phyloP scores from a whole-genome alignment of 768 basidiomycete genomes.

The Termitomyces heimii region DNA sequence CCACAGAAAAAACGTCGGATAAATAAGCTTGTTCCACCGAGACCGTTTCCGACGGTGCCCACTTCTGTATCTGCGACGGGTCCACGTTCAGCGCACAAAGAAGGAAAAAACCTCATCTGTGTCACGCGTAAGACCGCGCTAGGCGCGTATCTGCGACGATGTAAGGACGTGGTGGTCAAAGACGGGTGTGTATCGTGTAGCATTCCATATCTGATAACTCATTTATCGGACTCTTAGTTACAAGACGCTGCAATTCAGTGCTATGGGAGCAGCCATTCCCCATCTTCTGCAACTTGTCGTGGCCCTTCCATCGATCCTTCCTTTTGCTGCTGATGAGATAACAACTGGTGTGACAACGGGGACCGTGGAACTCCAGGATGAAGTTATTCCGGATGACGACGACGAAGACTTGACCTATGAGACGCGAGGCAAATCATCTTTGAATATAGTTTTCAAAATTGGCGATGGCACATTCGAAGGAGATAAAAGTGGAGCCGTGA shows the following conservation, averaged over 20 bases:
- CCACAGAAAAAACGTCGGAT: conserved; percentile 27
- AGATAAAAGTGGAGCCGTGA: conserved; percentile 21
- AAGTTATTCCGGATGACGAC: conserved; percentile 69
- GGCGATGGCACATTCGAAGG: conserved; percentile 55
- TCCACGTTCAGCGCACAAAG: conserved; percentile 69
- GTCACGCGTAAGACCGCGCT: conserved; percentile 72
- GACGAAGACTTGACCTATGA: conserved; percentile 63
- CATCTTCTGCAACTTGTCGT: conserved; percentile 64
- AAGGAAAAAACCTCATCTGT: conserved; percentile 80
- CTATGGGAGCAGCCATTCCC: conserved; percentile 89
- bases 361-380: conserved; percentile 72
- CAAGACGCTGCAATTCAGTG: conserved; percentile 67
- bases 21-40: conserved; percentile 63
- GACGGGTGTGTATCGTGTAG: conserved; percentile 49
- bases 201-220: neutral
- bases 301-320: conserved; percentile 68
- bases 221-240: conserved; percentile 36
- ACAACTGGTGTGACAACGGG: conserved; percentile 59
- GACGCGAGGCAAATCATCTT: conserved; percentile 65
- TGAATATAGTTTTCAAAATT: conserved; percentile 55
- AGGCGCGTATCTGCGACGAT: conserved; percentile 69
- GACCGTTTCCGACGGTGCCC: conserved; percentile 75
- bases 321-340: conserved; percentile 59
- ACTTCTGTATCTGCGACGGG: conserved; percentile 74
- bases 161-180: conserved; percentile 64